Conservation (phyloP, 2,329 filamentous ascomycete genomes). For the Pseudogymnoascus sp. region DNA sequence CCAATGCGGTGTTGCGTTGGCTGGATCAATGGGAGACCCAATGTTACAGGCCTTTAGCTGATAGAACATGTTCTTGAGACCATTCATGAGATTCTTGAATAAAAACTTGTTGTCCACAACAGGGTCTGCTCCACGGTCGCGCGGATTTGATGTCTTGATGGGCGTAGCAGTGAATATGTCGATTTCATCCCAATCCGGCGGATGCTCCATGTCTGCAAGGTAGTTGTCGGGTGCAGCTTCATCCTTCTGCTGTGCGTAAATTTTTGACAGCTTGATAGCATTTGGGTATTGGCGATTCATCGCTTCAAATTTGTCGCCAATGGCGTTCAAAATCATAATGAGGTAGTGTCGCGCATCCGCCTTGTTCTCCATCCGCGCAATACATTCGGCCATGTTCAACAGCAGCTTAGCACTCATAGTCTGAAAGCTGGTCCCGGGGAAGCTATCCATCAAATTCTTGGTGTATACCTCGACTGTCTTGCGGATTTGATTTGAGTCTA, state of each 20-base stretch:
- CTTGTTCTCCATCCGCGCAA: conserved; percentile 88
- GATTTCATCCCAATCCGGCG: conserved; percentile 94
- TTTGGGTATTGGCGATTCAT: conserved; percentile 98
- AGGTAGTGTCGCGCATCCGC: conserved; percentile 89
- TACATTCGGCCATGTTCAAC: conserved; percentile 96
- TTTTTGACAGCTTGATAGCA: conserved; percentile 82
- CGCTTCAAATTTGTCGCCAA: conserved; percentile 93
- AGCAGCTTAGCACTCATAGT: conserved; percentile 98
- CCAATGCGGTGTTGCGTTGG: conserved; percentile 82
- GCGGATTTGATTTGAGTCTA: conserved; percentile 83
- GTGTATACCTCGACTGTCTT: conserved; percentile 97
- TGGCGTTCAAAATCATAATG: conserved; percentile 95
- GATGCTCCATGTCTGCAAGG: conserved; percentile 69
- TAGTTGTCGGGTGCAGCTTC: conserved; percentile 68
- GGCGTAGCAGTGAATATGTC: conserved; percentile 96
- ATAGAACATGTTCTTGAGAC: conserved; percentile 93
- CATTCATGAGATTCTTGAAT: conserved; percentile 93
- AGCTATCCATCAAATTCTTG: conserved; percentile 87
- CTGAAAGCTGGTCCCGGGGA: conserved; percentile 96
- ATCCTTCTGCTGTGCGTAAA: conserved; percentile 57
- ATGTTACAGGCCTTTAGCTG: conserved; percentile 88
- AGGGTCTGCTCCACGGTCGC: conserved; percentile 81
- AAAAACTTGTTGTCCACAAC: conserved; percentile 96
- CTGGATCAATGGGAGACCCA: conserved; percentile 59
- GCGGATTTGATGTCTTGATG: conserved; percentile 87